Conservation (phyloP, 192 early-diverging fungal genomes). For the Coemansia asiatica region DNA sequence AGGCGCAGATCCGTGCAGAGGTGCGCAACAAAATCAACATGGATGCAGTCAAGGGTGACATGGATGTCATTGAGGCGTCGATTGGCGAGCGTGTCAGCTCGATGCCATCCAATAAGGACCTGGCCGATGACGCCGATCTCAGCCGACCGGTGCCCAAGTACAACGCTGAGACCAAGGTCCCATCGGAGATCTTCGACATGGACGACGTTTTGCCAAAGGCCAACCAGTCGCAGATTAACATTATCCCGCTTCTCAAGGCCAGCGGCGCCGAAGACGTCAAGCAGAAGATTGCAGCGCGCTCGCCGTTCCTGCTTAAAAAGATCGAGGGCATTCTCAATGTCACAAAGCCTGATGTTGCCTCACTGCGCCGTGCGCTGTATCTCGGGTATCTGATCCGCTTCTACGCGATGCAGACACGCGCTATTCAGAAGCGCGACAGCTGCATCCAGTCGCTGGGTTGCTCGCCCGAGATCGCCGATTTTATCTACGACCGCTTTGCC, state of each 20-base stretch:
- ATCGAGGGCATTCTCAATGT: conserved; percentile 29
- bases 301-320: conserved; percentile 40
- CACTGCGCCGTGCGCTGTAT: conserved; percentile 67
- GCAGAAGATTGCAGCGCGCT: conserved; percentile 20
- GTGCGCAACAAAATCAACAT: conserved; percentile 88
- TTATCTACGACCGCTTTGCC: conserved; percentile 65
- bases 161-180: conserved; percentile 64
- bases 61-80: conserved; percentile 63
- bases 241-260: conserved; percentile 58
- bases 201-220: conserved; percentile 67
- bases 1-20: conserved; percentile 73
- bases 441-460: conserved; percentile 53
- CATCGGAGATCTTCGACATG: conserved; percentile 79
- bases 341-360: conserved; percentile 27
- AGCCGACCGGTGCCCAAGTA: conserved; percentile 76
- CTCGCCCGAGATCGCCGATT: conserved; percentile 54
- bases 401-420: conserved; percentile 43
- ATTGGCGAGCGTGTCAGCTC: conserved; percentile 66
- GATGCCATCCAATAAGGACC: conserved; percentile 61
- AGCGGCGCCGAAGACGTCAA: conserved; percentile 39
- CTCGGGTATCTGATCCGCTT: conserved; percentile 78
- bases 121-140: conserved; percentile 57
- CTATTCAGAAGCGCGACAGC: conserved; percentile 55
- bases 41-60: conserved; percentile 62
- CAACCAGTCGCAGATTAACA: conserved; percentile 65